A percentile compares a stretch with the other conserved stretches of the same genome.
These are phyloP conservation scores for Penicillium sp. DNA, from an alignment of 2,329 filamentous ascomycete genomes.

Conservation along the genomic window DNA sequence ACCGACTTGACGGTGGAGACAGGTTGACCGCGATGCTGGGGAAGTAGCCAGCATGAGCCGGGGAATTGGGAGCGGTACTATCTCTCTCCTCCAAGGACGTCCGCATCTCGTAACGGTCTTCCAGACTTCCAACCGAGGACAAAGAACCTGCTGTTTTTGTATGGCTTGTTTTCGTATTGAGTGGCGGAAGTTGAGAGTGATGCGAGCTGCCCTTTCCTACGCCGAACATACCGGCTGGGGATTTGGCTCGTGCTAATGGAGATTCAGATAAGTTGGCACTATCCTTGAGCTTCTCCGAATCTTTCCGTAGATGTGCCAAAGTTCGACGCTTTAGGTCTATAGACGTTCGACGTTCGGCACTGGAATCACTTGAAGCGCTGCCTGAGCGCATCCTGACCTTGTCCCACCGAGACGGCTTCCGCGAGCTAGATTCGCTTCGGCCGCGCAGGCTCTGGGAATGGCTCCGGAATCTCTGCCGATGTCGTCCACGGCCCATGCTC, in stretches of 20 bases:
- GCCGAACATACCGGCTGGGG: conserved; percentile 1
- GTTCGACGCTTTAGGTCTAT: conserved; percentile 3
- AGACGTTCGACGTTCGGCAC: conserved; percentile 31
- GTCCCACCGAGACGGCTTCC: conserved; percentile 50
- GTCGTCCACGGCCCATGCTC: conserved; percentile 52
- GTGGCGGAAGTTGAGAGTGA: conserved; percentile 1
- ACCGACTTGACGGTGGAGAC: conserved; percentile 59
- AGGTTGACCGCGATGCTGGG: conserved; percentile 59
- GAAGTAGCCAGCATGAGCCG: conserved; percentile 43
- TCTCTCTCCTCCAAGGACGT: conserved; percentile 43
- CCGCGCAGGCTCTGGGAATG: conserved; percentile 54
- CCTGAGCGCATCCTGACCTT: conserved; percentile 51
- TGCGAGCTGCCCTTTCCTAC: conserved; percentile 6
- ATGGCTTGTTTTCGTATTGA: conserved; percentile 17
- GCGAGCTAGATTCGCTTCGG: conserved; percentile 47
- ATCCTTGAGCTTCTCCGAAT: conserved; percentile 9
- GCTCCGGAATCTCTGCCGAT: conserved; percentile 57
- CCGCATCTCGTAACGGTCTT: conserved; percentile 29
- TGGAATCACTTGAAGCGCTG: conserved; percentile 55
- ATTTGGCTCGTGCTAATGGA: conserved; percentile 8
- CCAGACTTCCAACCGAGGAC: conserved; percentile 50
- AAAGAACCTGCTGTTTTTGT: conserved; percentile 50
- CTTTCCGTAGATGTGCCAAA: conserved; percentile 11
- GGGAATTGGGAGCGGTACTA: conserved; percentile 43
- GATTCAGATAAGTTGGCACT: conserved; percentile 8